Evolutionary conservation across 2,329 filamentous ascomycete genomes (phyloP), one percentile per base, ranked within the genome.

Genomic region (Reticulascus tulasneorum): DNA sequence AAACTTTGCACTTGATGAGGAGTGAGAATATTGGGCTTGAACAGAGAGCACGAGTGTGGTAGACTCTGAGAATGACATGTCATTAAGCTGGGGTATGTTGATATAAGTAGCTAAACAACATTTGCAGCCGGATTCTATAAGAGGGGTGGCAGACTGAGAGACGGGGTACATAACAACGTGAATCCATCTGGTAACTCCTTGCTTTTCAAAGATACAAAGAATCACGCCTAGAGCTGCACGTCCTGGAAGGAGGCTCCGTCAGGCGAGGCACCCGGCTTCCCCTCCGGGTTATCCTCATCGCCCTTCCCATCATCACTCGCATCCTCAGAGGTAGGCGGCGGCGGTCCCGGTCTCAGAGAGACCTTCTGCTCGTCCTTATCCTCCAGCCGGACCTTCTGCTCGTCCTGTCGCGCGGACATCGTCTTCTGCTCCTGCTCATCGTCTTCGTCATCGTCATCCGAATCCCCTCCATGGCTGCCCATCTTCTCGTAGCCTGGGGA

Each of bases 231-330:
- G 49, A 82, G 59, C 42, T 73, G 75, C 29, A 82, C 77, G 47
- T 82, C 75, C 49, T 82, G 77, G 56, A 82, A 82, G n/a, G 75
- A 76, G 6, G 68, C 67, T 1, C 73, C 71, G 45, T 78, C 75
- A 13, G 75, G 69, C 7, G 73, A 74, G 26, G 63, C 59, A 12
- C 63, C 59, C 1, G 64, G 59, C 44, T 67, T 70, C 29, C 60
- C 57, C 12, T 61, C 53, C 21, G 51, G 53, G 16, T 55, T 57
- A 25, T 52, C 51, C 4, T 54, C 45, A 22, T 61, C 56, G 7
- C 62, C 60, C 6, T 54, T 52, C 7, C 53, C 48, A 10, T 55
- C 53, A 11, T 55, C 54, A 15, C 40, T 51, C 29, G 34, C 45
- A 22, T 48, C 47, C 40, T 52, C 44, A 33, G 44, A 45, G 33